A percentile compares a stretch with the other conserved stretches of the same genome.
Conservation (phyloP, 140 eudicot species). For the Flaveria floridana region DNA sequence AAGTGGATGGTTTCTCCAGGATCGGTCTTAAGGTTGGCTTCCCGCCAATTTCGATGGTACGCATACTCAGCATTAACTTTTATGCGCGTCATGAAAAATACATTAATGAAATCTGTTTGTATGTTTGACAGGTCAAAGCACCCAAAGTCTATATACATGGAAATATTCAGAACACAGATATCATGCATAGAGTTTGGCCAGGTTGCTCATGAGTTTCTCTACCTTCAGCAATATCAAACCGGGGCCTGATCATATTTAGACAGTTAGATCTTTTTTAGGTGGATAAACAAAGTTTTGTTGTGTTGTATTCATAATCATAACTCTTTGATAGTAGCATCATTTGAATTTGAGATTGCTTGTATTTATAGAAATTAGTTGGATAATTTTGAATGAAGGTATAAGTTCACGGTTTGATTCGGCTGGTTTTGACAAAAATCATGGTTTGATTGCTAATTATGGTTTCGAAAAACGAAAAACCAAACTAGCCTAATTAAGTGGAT, state of each 20-base stretch:
- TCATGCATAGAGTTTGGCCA: slow-evolving; percentile 60
- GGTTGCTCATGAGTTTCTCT: slow-evolving; percentile 50
- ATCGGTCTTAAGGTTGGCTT: slow-evolving; percentile 47
- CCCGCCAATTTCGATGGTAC: slow-evolving; percentile 75
- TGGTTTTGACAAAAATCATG: not conserved
- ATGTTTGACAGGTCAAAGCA: slow-evolving; percentile 49
- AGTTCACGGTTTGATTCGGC: not conserved
- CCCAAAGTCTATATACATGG: slow-evolving; percentile 84
- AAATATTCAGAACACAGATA: slow-evolving; percentile 38
- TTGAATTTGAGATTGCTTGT: slow-evolving; percentile 7
- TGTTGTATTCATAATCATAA: slow-evolving; percentile 1
- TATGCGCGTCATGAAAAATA: not conserved
- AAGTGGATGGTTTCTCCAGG: slow-evolving; percentile 67
- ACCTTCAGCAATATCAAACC: not conserved
- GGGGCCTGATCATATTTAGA: not conserved
- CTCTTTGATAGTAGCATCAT: not conserved
- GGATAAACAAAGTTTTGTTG: slow-evolving; percentile 17
- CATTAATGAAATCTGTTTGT: slow-evolving; percentile 11
- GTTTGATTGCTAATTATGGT: not conserved
- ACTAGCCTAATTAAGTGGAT: not conserved
- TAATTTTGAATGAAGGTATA: not conserved
- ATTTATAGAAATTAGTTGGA: not conserved
- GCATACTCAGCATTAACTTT: not conserved
- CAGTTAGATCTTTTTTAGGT: not conserved
- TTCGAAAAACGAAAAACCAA: not conserved